Conservation (phyloP, 1,284 basidiomycete species). For the Gomphus bonarii region DNA sequence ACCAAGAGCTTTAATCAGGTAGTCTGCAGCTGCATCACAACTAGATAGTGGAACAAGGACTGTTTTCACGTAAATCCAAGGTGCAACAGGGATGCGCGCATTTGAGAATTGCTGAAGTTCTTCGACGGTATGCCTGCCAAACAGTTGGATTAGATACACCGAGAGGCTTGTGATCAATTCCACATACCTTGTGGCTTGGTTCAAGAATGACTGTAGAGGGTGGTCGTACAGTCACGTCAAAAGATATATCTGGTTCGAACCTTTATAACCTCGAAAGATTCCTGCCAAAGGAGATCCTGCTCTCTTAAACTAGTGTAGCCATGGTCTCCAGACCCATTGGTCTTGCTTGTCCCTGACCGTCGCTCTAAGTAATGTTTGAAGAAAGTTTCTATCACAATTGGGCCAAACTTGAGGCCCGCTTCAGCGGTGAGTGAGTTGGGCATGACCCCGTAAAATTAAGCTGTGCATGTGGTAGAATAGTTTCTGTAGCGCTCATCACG, state of each 20-base stretch:
- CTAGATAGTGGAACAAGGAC: slow-evolving; percentile 64
- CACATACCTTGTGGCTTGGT: slow-evolving; percentile 33
- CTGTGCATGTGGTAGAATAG: background rate
- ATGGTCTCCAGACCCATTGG: slow-evolving; percentile 19
- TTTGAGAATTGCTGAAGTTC: slow-evolving; percentile 82
- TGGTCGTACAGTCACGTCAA: background rate
- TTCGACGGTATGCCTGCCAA: slow-evolving; percentile 62
- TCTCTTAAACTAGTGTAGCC: slow-evolving; percentile 25
- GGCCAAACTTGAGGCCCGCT: slow-evolving; percentile 56
- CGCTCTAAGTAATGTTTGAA: slow-evolving; percentile 76
- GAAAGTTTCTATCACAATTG: slow-evolving; percentile 67
- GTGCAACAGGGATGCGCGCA: slow-evolving; percentile 78
- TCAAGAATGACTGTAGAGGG: slow-evolving; percentile 38
- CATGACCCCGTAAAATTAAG: slow-evolving; percentile 13
- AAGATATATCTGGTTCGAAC: slow-evolving; percentile 27
- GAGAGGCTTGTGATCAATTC: background rate
- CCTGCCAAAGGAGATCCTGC: slow-evolving; percentile 76
- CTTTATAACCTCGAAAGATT: slow-evolving; percentile 74
- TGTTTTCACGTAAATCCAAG: slow-evolving; percentile 77
- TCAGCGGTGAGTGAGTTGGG: slow-evolving; percentile 47
- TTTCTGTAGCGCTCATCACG: too few relatives aligned
- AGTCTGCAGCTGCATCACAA: slow-evolving; percentile 70
- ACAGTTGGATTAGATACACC: background rate
- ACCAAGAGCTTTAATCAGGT: slow-evolving; percentile 76
- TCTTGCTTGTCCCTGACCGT: slow-evolving; percentile 18